phyloP scores from a whole-genome alignment of 2,329 filamentous ascomycete genomes.

The Escovopsis weberi region DNA sequence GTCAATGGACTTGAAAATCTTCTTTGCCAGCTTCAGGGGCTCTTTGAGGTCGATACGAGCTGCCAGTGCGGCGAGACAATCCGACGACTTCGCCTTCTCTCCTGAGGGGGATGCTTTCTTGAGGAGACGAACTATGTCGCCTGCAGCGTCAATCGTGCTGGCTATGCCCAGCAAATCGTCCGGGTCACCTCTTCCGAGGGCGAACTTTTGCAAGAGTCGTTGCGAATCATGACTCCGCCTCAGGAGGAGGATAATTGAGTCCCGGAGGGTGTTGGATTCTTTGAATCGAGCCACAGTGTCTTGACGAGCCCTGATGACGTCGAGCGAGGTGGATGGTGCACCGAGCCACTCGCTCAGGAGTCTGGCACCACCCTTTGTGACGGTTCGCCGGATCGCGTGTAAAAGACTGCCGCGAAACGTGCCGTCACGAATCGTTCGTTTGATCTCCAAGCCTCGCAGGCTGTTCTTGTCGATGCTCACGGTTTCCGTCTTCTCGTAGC shows the following conservation, averaged over 20 bases:
- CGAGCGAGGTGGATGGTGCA: slow-evolving; percentile 76
- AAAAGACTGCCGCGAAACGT: slow-evolving; percentile 69
- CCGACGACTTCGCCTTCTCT: slow-evolving; percentile 5
- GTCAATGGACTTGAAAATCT: slow-evolving; percentile 70
- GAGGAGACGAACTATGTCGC: slow-evolving; percentile 44
- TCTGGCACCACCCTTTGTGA: slow-evolving; percentile 80
- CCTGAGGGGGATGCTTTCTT: slow-evolving; percentile 9
- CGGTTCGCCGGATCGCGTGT: slow-evolving; percentile 77
- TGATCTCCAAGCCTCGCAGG: slow-evolving; percentile 76
- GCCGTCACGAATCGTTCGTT: slow-evolving; percentile 70
- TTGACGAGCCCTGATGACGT: slow-evolving; percentile 63
- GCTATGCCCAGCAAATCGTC: slow-evolving; percentile 80
- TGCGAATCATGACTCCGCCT: slow-evolving; percentile 71
- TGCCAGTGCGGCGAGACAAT: slow-evolving; percentile 31
- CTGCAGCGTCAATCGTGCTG: slow-evolving; percentile 62
- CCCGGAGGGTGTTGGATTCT: slow-evolving; percentile 49
- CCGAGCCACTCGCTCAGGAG: slow-evolving; percentile 75
- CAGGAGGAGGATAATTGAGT: slow-evolving; percentile 53
- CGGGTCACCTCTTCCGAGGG: slow-evolving; percentile 77
- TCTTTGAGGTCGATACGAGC: slow-evolving; percentile 50
- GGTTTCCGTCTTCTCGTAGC: slow-evolving; percentile 57
- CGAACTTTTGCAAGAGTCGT: slow-evolving; percentile 85
- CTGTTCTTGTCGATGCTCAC: slow-evolving; percentile 92
- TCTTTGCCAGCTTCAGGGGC: slow-evolving; percentile 52
- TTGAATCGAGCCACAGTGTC: slow-evolving; percentile 71